Percentiles rank a stretch among this genome's conserved stretches.
Conservation (phyloP, 2,329 filamentous ascomycete genomes). For the Colletotrichum sp. region DNA sequence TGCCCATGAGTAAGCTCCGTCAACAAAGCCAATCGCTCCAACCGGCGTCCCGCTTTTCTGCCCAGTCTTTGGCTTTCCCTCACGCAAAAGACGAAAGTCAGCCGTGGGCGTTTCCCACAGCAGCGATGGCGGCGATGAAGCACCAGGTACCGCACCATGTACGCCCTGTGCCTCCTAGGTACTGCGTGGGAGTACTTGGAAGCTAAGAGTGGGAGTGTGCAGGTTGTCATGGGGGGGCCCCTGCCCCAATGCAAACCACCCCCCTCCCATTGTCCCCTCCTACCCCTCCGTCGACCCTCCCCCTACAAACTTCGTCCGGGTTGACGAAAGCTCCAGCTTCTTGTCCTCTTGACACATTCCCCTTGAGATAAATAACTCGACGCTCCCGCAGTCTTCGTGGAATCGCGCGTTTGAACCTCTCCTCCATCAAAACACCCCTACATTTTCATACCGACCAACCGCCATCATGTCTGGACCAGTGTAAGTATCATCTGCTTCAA, state of each 20-base stretch:
- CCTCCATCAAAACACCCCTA: constrained; percentile 7
- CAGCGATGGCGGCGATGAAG: background rate
- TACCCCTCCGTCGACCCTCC: constrained; percentile 22
- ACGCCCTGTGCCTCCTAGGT: background rate
- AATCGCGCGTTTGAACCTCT: constrained; percentile 14
- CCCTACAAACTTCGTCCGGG: constrained; percentile 22
- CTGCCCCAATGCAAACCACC: constrained; percentile 16
- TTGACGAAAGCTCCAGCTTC: constrained; percentile 20
- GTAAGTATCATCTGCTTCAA: constrained; percentile 56
- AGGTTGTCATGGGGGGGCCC: constrained; percentile 14
- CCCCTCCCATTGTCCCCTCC: constrained; percentile 5
- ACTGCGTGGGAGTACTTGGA: background rate
- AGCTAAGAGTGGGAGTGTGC: constrained; percentile 6
- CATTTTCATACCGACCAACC: constrained; percentile 3
- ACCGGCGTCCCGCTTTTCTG: constrained; percentile 8
- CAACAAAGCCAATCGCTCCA: constrained; percentile 10
- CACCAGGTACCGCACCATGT: background rate
- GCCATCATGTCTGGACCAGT: constrained; percentile 69
- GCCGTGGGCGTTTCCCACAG: background rate
- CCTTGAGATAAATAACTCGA: constrained; percentile 23
- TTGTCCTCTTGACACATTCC: constrained; percentile 20
- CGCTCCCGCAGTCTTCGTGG: constrained; percentile 7
- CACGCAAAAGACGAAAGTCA: background rate
- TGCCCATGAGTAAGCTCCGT: constrained; percentile 19
- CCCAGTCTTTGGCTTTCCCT: background rate